Conservation (phyloP, 306 rosid genomes). For the Vachellia pachyceras region DNA sequence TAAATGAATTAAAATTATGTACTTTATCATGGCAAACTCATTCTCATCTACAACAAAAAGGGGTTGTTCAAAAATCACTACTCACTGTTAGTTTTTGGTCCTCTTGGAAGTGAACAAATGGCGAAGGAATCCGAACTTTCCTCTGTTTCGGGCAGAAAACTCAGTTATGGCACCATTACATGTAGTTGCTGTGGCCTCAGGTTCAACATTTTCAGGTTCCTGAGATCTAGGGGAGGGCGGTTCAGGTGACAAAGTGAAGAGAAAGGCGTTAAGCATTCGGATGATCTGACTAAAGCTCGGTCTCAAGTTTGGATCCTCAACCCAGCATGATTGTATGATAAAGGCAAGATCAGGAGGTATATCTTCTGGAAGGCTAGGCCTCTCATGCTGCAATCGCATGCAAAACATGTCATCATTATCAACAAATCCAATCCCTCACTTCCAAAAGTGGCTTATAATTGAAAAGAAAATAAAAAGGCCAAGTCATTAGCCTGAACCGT, state of each 20-base stretch:
- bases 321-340: slow-evolving; percentile 86
- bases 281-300: slow-evolving; percentile 79
- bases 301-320: slow-evolving; percentile 77
- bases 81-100: slow-evolving; percentile 61
- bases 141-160: slow-evolving; percentile 63
- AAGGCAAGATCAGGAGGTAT: slow-evolving; percentile 71
- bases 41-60: slow-evolving; percentile 40
- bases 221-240: slow-evolving; percentile 43
- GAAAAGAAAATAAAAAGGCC: background rate
- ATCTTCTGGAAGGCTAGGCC: slow-evolving; percentile 76
- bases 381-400: slow-evolving; percentile 75
- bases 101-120: slow-evolving; percentile 75
- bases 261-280: slow-evolving; percentile 71
- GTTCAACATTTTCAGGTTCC: slow-evolving; percentile 45
- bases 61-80: slow-evolving; percentile 37
- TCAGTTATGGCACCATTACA: slow-evolving; percentile 60
- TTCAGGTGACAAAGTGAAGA: slow-evolving; percentile 56
- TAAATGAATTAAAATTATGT: slow-evolving; percentile 18
- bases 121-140: slow-evolving; percentile 72
- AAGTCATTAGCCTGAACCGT: background rate
- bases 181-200: slow-evolving; percentile 43
- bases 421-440: slow-evolving; percentile 3
- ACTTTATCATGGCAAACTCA: slow-evolving; percentile 15
- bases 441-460: background rate
- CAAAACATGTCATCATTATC: slow-evolving; percentile 20